Base-by-base conservation (phyloP, 1,139 yeast species). In the Lodderomyces elongisporus region DNA sequence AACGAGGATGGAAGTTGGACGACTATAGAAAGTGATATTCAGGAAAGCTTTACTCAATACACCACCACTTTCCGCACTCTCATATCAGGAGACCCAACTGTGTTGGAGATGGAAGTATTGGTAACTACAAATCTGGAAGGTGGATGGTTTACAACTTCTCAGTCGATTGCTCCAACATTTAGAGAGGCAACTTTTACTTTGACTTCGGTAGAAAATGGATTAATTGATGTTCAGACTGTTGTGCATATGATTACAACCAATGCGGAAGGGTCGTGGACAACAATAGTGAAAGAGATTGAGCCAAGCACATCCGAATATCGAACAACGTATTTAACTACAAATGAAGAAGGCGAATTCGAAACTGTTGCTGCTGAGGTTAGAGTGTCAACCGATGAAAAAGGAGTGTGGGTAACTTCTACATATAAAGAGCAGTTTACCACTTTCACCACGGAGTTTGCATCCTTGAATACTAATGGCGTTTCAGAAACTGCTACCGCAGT, bases 291-390 rank as follows among this genome's bases (percentile, higher is more conserved):
- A 10, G 7, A 7, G 22, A 20, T 20, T 20, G 22, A 7, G 3
- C 25, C 31, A 28, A 3, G 8, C 3, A 5, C 22, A 3, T 6
- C 23, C 7, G 18, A 5, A 15, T 28, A 28, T 14, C 12, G 17
- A 21, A 28, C 31, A 4, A 28, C 31, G n/a, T 28, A 28, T 12
- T 20, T 28, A 7, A 28, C 31, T 20, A 28, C 31, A 13, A 22
- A 28, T 20, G 22, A 12, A 6, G 16, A 20, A 20, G 31, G 25
- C 3, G 13, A 4, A 8, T 28, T 17, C 16, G 31, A 28, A 21
- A 28, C 31, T n/a, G 22, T 22, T 14, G 18, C 25, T 13, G 31
- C 31, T 7, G 10, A 14, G 3, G 25, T 28, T 5, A 5, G n/a
- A 5, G 15, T 28, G n/a, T 17, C 25, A n/a, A 13, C 31, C 8